phyloP scores from a whole-genome alignment of 176 grass and related monocot genomes.

The Carex scoparia region DNA sequence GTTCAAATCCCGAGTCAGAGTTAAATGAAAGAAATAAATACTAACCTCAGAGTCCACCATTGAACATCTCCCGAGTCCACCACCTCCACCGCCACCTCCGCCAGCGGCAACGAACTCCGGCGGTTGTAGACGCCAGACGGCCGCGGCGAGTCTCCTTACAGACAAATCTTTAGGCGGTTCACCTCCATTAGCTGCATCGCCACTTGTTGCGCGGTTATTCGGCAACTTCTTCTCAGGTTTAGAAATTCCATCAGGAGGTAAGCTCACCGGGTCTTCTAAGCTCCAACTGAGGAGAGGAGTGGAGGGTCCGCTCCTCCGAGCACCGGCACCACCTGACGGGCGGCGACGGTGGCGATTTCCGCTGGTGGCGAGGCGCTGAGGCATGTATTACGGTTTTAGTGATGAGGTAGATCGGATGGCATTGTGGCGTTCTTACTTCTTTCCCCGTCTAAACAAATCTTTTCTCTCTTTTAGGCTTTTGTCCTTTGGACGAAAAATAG shows the following conservation, averaged over 20 bases:
- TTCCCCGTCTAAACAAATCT: background rate
- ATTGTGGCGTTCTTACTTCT: constrained; percentile 9
- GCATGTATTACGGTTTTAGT: background rate
- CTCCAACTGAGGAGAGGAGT: constrained; percentile 82
- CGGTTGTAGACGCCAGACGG: constrained; percentile 71
- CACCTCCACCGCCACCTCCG: background rate
- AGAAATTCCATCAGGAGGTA: constrained; percentile 21
- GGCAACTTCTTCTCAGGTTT: constrained; percentile 6
- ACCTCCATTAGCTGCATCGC: background rate
- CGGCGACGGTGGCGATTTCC: constrained; percentile 26
- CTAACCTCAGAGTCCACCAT: constrained; percentile 18
- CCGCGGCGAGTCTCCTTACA: constrained; percentile 65
- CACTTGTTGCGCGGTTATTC: background rate
- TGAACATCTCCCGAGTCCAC: constrained; percentile 29
- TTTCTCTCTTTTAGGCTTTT: background rate
- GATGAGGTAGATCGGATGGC: constrained; percentile 3
- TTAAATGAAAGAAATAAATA: background rate
- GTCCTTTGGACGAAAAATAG: background rate
- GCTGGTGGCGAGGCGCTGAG: constrained; percentile 19
- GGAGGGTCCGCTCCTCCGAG: constrained; percentile 51
- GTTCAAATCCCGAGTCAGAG: background rate
- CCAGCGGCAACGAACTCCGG: constrained; percentile 38
- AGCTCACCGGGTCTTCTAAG: constrained; percentile 26
- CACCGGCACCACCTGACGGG: background rate
- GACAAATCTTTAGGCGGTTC: constrained; percentile 43